Evolutionary conservation across 148 eudicot species (phyloP), one percentile per base, ranked within the genome.

Genomic region (Dysphania ambrosioides): DNA sequence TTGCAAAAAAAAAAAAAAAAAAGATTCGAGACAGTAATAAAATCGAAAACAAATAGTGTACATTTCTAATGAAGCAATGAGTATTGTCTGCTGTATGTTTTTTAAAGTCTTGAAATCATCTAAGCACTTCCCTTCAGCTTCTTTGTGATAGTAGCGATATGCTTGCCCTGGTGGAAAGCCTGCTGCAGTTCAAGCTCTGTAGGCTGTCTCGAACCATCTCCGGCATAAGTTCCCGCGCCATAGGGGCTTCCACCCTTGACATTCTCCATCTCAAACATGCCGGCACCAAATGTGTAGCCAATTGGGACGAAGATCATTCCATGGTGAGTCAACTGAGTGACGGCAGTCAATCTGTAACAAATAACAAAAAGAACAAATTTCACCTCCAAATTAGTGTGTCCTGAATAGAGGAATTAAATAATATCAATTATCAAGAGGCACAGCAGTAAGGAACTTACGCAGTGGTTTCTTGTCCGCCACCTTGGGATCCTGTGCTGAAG

Each of bases 201-300:
- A 21, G 97, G 98, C 76, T 88, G 90, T 65, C 97, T 85, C 1
- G 98, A 93, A 29, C 98, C 98, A 68, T 93, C 97, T 27, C 93
- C 91, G 0, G 93, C 97, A 18, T 18, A 90, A 51, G 97, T 93
- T 47, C 97, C 96, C 2, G 93, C 96, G 41, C 97, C 97, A 47
- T 93, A 90, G 13, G 97, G 96, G 73, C 87, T 86, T 69, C 98
- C 98, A 31, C 98, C 98, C 80, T 91, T 93, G 49, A 89, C 89
- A 3, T 84, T 63, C 82, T 89, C 93, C 91, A 93, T 93, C 79
- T 91, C 98, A 27, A 89, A 93, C 97, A 93, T 93, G 56, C 91
- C 97, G 6, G 91, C 89, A 35, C 97, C 97, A 61, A 90, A 92
- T 26, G 95, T 92, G 83, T 92, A 92, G 19, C 97, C 97, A 26